Percentiles rank a stretch among this genome's conserved stretches.
Conservation (phyloP, 306 rosid species). For the Geum urbanum region DNA sequence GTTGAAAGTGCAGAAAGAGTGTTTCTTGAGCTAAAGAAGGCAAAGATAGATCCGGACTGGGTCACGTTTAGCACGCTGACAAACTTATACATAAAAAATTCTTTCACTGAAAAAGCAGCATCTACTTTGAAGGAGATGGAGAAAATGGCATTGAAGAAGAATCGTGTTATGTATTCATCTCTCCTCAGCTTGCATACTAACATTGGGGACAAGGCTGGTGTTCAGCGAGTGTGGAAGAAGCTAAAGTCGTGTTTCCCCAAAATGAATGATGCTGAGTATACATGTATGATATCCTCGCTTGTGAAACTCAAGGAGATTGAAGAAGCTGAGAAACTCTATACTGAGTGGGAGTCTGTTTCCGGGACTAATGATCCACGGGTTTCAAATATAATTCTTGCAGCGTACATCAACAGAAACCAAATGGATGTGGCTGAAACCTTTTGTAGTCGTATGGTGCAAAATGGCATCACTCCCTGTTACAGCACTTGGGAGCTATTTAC, state of each 20-base stretch:
- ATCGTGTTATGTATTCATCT: conserved; percentile 63
- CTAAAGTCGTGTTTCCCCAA: conserved; percentile 57
- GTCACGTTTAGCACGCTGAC: conserved; percentile 67
- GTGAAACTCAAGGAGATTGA: conserved; percentile 61
- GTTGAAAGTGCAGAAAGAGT: conserved; percentile 69
- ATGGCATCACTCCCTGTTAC: conserved; percentile 54
- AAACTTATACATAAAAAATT: conserved; percentile 61
- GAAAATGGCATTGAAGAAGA: conserved; percentile 40
- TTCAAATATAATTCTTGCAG: conserved; percentile 68
- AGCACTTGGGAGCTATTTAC: conserved; percentile 86
- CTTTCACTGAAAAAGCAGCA: conserved; percentile 54
- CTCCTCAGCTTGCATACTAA: conserved; percentile 74
- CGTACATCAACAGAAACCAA: conserved; percentile 58
- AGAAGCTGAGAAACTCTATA: conserved; percentile 70
- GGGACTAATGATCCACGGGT: conserved; percentile 68
- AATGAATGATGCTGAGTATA: conserved; percentile 72
- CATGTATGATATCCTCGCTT: conserved; percentile 80
- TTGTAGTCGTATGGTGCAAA: conserved; percentile 39
- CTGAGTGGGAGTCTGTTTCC: conserved; percentile 72
- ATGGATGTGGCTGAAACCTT: conserved; percentile 65
- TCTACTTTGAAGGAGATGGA: conserved; percentile 84
- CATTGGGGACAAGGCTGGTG: conserved; percentile 69
- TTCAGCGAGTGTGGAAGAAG: conserved; percentile 64
- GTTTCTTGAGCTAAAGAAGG: conserved; percentile 64
- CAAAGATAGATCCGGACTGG: conserved; percentile 69